phyloP scores from a whole-genome alignment of 352 stramenopile genomes.

The Phytopythium vexans region DNA sequence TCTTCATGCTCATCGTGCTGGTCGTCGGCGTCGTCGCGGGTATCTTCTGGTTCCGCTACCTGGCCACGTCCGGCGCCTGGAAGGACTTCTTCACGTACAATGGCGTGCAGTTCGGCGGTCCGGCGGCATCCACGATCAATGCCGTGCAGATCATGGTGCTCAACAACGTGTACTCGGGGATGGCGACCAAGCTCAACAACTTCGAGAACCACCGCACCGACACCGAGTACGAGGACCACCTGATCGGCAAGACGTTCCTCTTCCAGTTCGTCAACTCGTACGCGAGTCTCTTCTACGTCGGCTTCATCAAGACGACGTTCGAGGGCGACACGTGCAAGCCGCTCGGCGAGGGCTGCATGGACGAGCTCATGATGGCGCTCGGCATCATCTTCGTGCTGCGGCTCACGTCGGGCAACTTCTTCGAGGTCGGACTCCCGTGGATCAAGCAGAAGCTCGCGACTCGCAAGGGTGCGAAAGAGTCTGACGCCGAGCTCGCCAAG shows the following conservation, averaged over 20 bases:
- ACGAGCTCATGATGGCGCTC: constrained; percentile 71
- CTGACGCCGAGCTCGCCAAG: constrained; percentile 25
- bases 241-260: constrained; percentile 80
- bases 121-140: constrained; percentile 71
- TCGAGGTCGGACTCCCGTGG: constrained; percentile 69
- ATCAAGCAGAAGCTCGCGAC: constrained; percentile 57
- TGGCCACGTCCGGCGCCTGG: constrained; percentile 45
- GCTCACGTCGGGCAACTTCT: constrained; percentile 76
- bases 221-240: constrained; percentile 93
- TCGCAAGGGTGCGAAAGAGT: neutral
- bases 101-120: constrained; percentile 35
- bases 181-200: constrained; percentile 64
- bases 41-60: constrained; percentile 77
- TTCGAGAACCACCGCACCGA: constrained; percentile 97
- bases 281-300: constrained; percentile 78
- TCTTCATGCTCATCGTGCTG: constrained; percentile 65
- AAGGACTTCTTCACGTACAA: constrained; percentile 59
- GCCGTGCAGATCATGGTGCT: constrained; percentile 81
- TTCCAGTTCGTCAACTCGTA: constrained; percentile 89
- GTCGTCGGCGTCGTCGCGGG: constrained; percentile 59
- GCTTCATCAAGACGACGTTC: constrained; percentile 73
- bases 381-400: constrained; percentile 74
- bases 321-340: constrained; percentile 50
- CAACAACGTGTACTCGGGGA: constrained; percentile 66
- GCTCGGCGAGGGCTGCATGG: constrained; percentile 57